Base-by-base conservation (phyloP, 1,284 basidiomycete species). In the Moniliophthora roreri region DNA sequence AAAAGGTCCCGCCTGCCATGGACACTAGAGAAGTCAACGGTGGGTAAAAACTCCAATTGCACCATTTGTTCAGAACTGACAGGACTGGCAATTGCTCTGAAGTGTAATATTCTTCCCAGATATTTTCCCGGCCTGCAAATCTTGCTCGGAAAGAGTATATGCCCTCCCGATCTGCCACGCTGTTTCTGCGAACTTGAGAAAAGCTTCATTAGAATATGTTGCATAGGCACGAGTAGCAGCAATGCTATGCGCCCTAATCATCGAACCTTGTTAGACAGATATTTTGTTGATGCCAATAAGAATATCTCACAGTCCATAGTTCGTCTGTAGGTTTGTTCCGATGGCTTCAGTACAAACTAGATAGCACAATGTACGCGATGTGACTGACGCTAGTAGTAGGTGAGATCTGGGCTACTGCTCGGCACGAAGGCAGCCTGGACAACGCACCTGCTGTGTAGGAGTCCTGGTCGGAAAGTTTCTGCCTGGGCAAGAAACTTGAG, bases 1-100 rank as follows among this genome's bases (percentile, higher is more conserved):
- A 28, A n/a, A 55, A 55, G 21, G 53, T 55, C 11, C 49, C 50
- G 0, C 50, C 53, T 3, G 50, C 53, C 45, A 44, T 55, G 11
- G 44, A 50, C 11, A 51, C 53, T 55, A 40, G 16, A 9, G 28
- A 32, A 40, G 16, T 40, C 10, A 37, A 16, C 16, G 16, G 41
- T 23, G 21, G 21, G 15, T 18, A 42, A 9, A 28, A n/a, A 16
- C 21, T 16, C 26, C 8, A 18, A 13, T 23, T 44, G 28, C 9
- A 24, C 28, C 3, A 46, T 8, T 32, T 16, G 21, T 9, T 21
- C 9, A 40, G 21, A 37, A 37, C 39, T 28, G n/a, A 28, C 44
- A 32, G n/a, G 26, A 32, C n/a, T 32, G n/a, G 23, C 44, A 46
- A 23, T 16, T 16, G 21, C 18, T n/a, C 21, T 15, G 8, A 15